These are phyloP conservation scores for Meyerozyma guilliermondii DNA, from an alignment of 1,139 yeast species.

Conservation along the genomic window DNA sequence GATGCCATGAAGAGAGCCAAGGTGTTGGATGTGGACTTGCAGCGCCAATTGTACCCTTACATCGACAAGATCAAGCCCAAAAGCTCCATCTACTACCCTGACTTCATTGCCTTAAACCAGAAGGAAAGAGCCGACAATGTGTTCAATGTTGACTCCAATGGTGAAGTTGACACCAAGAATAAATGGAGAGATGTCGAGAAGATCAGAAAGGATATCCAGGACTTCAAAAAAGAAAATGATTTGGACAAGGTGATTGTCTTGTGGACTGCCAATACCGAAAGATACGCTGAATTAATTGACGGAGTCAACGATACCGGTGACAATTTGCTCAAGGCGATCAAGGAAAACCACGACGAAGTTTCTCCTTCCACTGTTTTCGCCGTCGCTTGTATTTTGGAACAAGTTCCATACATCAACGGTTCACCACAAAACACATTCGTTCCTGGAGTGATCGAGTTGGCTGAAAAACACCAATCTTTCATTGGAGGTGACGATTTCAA, in stretches of 20 bases:
- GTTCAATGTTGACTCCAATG: conserved; percentile 49
- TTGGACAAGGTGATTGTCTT: conserved; percentile 85
- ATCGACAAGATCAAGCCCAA: conserved; percentile 65
- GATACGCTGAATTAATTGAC: conserved; percentile 71
- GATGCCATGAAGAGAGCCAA: conserved; percentile 82
- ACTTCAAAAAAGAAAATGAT: conserved; percentile 66
- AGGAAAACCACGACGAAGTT: conserved; percentile 74
- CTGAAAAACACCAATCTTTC: conserved; percentile 69
- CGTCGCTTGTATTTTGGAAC: conserved; percentile 85
- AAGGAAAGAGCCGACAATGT: conserved; percentile 88
- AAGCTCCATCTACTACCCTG: conserved; percentile 90
- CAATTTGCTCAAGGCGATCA: conserved; percentile 68
- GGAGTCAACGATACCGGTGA: conserved; percentile 91
- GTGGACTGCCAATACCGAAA: conserved; percentile 98
- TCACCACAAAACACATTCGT: conserved; percentile 97
- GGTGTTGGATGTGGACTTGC: conserved; percentile 83
- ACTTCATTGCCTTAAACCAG: conserved; percentile 94
- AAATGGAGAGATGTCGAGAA: conserved; percentile 91
- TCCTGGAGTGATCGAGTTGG: conserved; percentile 89
- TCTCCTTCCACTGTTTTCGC: conserved; percentile 92
- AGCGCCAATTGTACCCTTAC: conserved; percentile 65
- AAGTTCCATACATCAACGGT: conserved; percentile 88
- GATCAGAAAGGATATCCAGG: conserved; percentile 77
- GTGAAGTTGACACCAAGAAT: conserved; percentile 49
- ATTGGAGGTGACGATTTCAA: conserved; percentile 98